These are phyloP conservation scores for Schizosaccharomyces osmophilus DNA, from an alignment of 805 yeast genomes.

Conservation along the genomic window DNA sequence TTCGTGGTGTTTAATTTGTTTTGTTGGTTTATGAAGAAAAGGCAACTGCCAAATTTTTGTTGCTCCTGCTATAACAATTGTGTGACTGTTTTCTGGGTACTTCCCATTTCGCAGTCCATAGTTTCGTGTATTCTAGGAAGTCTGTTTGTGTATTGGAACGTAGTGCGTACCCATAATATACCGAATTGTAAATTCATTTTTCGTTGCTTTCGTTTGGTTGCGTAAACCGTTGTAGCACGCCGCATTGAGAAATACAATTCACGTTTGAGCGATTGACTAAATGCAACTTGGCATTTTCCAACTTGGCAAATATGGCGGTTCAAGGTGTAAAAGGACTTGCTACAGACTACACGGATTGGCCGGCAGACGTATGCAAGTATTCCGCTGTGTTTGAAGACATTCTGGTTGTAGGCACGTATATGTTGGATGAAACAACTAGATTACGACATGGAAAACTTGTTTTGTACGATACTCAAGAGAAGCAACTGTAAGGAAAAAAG, in stretches of 20 bases:
- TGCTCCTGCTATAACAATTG: neutral
- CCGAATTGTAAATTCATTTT: too few relatives aligned
- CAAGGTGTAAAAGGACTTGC: neutral
- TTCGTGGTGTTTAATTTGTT: neutral
- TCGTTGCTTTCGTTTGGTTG: too few relatives aligned
- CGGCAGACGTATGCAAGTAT: constrained; percentile 1
- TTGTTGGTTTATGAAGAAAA: neutral
- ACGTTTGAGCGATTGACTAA: too few relatives aligned
- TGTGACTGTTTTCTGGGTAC: neutral
- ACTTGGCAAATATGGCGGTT: too few relatives aligned
- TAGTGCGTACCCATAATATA: too few relatives aligned
- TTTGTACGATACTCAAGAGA: neutral
- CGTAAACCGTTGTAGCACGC: too few relatives aligned
- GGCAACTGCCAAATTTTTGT: neutral
- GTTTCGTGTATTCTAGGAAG: neutral
- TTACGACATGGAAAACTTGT: neutral
- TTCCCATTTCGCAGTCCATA: neutral
- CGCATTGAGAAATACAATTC: too few relatives aligned
- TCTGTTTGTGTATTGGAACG: too few relatives aligned
- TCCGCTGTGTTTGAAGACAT: neutral
- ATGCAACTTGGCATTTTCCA: neutral
- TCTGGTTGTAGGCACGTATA: neutral
- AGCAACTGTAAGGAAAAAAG: neutral
- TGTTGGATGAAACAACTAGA: neutral
- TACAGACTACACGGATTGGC: neutral